Evolutionary conservation across 345 rosid genomes (phyloP).

Genomic region (Acer negundo): DNA sequence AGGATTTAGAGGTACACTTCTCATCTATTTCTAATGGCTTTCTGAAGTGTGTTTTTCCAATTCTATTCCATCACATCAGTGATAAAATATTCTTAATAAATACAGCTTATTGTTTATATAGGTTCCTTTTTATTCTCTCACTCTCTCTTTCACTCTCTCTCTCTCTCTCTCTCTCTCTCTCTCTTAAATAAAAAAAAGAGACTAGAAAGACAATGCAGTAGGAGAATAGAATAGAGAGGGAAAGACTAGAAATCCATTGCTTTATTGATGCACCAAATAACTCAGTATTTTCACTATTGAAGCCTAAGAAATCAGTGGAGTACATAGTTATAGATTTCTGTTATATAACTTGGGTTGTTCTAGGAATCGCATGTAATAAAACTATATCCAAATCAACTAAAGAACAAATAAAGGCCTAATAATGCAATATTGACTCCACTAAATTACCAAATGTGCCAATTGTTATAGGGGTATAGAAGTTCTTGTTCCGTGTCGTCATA

Average conservation of each 20-base stretch:
- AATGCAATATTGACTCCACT: background rate
- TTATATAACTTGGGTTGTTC: background rate
- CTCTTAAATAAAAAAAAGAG: background rate
- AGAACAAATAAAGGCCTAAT: background rate
- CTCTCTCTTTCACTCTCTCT: too few relatives aligned
- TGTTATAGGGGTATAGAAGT: background rate
- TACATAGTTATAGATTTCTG: background rate
- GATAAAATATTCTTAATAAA: background rate
- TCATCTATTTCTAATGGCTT: background rate
- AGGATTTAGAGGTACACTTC: conserved; percentile 58
- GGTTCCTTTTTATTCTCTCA: background rate
- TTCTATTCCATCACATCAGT: background rate
- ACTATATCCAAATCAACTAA: background rate
- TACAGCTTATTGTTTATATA: background rate
- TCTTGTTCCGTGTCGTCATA: background rate
- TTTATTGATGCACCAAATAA: background rate
- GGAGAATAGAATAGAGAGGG: background rate
- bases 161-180: too few relatives aligned
- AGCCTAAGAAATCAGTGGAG: background rate
- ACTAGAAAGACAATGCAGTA: background rate
- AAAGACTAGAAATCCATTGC: background rate
- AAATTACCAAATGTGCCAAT: background rate
- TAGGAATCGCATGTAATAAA: background rate
- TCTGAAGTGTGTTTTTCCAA: background rate
- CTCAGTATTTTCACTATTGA: background rate